Conservation (phyloP, 2,329 filamentous ascomycete species). For the Lasiodiplodia hormozganensis region DNA sequence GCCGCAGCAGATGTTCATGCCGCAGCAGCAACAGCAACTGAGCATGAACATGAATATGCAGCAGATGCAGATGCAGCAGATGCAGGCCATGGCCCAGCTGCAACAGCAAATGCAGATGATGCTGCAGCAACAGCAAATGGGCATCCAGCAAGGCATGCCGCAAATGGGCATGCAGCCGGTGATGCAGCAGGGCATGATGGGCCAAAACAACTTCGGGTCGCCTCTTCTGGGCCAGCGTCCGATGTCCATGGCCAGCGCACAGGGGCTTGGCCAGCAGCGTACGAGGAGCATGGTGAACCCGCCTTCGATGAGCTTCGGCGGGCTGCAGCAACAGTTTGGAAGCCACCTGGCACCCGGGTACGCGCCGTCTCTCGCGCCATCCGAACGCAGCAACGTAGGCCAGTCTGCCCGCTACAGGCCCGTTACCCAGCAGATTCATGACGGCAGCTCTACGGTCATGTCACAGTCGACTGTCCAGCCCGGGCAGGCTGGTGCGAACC, state of each 20-base stretch:
- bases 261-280: slow-evolving; percentile 18
- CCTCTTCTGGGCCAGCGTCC: slow-evolving; percentile 44
- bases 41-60: slow-evolving; percentile 21
- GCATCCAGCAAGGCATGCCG: slow-evolving; percentile 39
- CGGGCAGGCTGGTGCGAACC: slow-evolving; percentile 12
- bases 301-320: slow-evolving; percentile 79
- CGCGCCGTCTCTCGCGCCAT: slow-evolving; percentile 90
- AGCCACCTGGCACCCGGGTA: slow-evolving; percentile 61
- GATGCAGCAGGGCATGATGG: slow-evolving; percentile 54
- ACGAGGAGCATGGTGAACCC: slow-evolving; percentile 29
- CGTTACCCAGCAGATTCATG: slow-evolving; percentile 62
- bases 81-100: slow-evolving; percentile 32
- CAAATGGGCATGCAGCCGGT: slow-evolving; percentile 43
- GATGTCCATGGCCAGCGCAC: slow-evolving; percentile 53
- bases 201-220: slow-evolving; percentile 29
- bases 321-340: slow-evolving; percentile 55
- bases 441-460: slow-evolving; percentile 29
- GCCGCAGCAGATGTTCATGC: slow-evolving; percentile 26
- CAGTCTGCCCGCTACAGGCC: slow-evolving; percentile 89
- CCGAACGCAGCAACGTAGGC: slow-evolving; percentile 92
- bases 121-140: slow-evolving; percentile 77
- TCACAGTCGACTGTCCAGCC: slow-evolving; percentile 27
- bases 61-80: slow-evolving; percentile 31
- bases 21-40: slow-evolving; percentile 17
- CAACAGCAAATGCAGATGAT: slow-evolving; percentile 52